Conservation (phyloP, 352 stramenopile species). For the Pythium vanterpoolii region DNA sequence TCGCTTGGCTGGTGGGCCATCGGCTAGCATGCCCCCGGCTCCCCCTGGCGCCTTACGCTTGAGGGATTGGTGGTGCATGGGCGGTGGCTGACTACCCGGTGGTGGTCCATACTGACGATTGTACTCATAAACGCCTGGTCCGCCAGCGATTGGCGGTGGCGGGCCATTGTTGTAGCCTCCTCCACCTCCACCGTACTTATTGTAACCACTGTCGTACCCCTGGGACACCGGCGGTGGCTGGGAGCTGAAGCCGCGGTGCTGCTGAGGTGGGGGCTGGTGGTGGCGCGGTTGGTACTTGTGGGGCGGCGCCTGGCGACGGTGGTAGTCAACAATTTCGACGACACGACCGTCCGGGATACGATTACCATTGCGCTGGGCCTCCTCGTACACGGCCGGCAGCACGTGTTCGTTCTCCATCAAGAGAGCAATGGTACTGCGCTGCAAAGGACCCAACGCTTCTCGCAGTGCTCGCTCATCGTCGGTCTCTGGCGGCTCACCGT, state of each 20-base stretch:
- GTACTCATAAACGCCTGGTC: slow-evolving; percentile 21
- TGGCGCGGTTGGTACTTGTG: slow-evolving; percentile 4
- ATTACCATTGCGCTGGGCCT: slow-evolving; percentile 77
- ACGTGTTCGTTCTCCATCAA: slow-evolving; percentile 74
- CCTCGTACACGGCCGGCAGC: slow-evolving; percentile 72
- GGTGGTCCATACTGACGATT: slow-evolving; percentile 16
- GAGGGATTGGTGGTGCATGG: slow-evolving; percentile 17
- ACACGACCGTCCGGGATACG: slow-evolving; percentile 72
- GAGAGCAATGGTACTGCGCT: slow-evolving; percentile 68
- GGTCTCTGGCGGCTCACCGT: slow-evolving; percentile 29
- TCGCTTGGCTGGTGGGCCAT: slow-evolving; percentile 44
- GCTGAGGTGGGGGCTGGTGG: background rate
- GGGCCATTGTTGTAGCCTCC: slow-evolving; percentile 18
- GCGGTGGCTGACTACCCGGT: slow-evolving; percentile 11
- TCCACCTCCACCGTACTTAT: slow-evolving; percentile 14
- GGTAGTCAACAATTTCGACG: slow-evolving; percentile 73
- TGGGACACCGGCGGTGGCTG: slow-evolving; percentile 11
- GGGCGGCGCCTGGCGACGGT: slow-evolving; percentile 37
- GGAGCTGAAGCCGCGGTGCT: slow-evolving; percentile 8
- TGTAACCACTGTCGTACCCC: slow-evolving; percentile 19
- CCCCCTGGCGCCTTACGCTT: slow-evolving; percentile 46
- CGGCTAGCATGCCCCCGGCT: slow-evolving; percentile 34
- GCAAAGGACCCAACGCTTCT: slow-evolving; percentile 61
- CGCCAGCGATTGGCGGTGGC: slow-evolving; percentile 9
- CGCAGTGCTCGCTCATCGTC: slow-evolving; percentile 60